phyloP scores from a whole-genome alignment of 108 stramenopile species.

The Conticribra guillardii region DNA sequence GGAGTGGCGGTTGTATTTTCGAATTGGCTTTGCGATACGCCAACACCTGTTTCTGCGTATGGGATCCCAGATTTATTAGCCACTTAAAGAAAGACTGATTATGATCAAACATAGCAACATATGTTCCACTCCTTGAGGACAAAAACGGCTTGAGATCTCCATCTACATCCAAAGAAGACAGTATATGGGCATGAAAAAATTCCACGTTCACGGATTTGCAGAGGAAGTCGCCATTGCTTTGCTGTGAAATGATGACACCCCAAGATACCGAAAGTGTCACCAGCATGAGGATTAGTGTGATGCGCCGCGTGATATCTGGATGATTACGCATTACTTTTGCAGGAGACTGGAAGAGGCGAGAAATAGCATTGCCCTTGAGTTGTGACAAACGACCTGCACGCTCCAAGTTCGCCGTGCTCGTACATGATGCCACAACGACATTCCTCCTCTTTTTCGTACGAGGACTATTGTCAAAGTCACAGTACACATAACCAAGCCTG shows the following conservation, averaged over 20 bases:
- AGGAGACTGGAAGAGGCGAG: slow-evolving; percentile 4
- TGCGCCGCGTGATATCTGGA: not conserved
- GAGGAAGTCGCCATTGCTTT: not conserved
- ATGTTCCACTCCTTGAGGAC: slow-evolving; percentile 3
- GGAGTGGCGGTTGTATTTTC: not conserved
- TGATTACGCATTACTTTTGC: not conserved
- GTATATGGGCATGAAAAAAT: slow-evolving; percentile 6
- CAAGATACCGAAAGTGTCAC: not conserved
- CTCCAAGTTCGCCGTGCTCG: not conserved
- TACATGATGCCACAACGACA: slow-evolving; percentile 3
- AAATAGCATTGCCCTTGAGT: not conserved
- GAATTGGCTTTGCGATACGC: slow-evolving; percentile 7
- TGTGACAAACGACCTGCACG: slow-evolving; percentile 3
- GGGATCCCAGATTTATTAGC: not conserved
- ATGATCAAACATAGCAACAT: slow-evolving; percentile 3
- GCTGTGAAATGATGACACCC: not conserved
- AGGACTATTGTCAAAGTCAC: not conserved
- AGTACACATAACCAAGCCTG: not conserved
- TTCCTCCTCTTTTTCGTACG: slow-evolving; percentile 5
- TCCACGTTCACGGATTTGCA: slow-evolving; percentile 2
- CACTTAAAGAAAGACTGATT: not conserved
- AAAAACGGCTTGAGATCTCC: slow-evolving; percentile 3
- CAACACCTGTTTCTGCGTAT: not conserved
- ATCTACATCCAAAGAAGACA: not conserved
- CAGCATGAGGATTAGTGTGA: not conserved